phyloP scores from a whole-genome alignment of 805 yeast species.

The Monosporozyma solicola region DNA sequence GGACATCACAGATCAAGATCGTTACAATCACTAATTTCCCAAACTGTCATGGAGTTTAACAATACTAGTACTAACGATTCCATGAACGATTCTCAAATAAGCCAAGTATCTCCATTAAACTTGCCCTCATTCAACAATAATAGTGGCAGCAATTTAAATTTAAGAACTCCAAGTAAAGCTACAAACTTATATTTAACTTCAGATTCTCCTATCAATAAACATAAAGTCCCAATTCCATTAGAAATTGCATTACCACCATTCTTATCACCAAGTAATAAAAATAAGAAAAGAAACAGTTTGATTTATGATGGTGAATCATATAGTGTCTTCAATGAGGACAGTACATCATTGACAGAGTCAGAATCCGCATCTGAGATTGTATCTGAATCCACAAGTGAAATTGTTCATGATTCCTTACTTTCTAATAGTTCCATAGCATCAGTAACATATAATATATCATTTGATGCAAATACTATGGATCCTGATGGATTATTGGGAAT shows the following conservation, averaged over 20 bases:
- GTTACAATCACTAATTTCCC: slow-evolving; percentile 23
- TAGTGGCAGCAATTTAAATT: not conserved
- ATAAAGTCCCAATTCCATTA: slow-evolving; percentile 31
- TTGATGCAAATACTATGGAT: slow-evolving; percentile 12
- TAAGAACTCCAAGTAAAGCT: not conserved
- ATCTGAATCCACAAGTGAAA: not conserved
- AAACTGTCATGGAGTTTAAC: slow-evolving; percentile 15
- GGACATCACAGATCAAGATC: slow-evolving; percentile 14
- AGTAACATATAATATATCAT: slow-evolving; percentile 23
- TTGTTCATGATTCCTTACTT: not conserved
- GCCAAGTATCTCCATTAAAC: slow-evolving; percentile 11
- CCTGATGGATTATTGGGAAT: slow-evolving; percentile 23
- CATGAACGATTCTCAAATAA: not conserved
- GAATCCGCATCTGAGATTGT: not conserved
- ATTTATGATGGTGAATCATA: slow-evolving; percentile 33
- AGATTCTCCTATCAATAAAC: slow-evolving; percentile 30
- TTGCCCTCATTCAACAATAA: slow-evolving; percentile 6
- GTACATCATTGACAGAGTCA: not conserved
- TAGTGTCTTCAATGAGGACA: slow-evolving; percentile 18
- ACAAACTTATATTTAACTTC: slow-evolving; percentile 27
- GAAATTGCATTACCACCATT: slow-evolving; percentile 32
- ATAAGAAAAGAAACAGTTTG: slow-evolving; percentile 21
- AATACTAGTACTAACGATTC: not conserved
- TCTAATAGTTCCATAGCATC: slow-evolving; percentile 21
- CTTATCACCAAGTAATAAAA: slow-evolving; percentile 29